Conservation (phyloP, 2,329 filamentous ascomycete genomes). For the Scedosporium dehoogii region DNA sequence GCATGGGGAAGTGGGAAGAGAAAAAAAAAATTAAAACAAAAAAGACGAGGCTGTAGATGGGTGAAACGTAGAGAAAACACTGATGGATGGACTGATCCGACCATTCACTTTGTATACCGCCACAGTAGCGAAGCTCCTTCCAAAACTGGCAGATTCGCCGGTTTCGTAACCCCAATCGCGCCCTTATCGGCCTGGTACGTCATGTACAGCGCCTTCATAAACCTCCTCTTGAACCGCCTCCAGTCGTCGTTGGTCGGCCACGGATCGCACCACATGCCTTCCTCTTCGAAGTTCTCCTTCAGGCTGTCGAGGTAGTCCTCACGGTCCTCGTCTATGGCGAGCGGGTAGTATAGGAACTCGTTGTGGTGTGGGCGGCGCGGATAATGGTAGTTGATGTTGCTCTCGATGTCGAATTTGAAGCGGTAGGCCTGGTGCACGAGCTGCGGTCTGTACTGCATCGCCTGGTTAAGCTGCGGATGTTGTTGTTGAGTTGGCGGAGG, state of each 20-base stretch:
- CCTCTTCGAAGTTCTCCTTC: slow-evolving; percentile 10
- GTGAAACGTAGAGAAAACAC: neutral
- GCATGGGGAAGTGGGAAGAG: neutral
- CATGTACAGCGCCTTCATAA: slow-evolving; percentile 19
- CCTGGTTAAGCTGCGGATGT: neutral
- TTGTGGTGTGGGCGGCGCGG: slow-evolving; percentile 31
- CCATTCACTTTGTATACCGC: slow-evolving; percentile 9
- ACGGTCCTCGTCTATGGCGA: slow-evolving; percentile 19
- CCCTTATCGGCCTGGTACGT: slow-evolving; percentile 21
- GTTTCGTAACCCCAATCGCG: slow-evolving; percentile 6
- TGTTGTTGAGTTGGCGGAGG: neutral
- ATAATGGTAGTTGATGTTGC: slow-evolving; percentile 32
- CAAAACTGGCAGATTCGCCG: slow-evolving; percentile 8
- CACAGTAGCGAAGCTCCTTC: slow-evolving; percentile 12
- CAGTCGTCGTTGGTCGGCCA: slow-evolving; percentile 31
- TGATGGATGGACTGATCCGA: no score
- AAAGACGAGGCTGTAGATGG: neutral
- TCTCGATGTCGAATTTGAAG: slow-evolving; percentile 36
- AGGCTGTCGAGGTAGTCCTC: slow-evolving; percentile 13
- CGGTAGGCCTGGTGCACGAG: slow-evolving; percentile 34
- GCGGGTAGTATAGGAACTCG: slow-evolving; percentile 26
- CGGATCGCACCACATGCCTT: slow-evolving; percentile 22
- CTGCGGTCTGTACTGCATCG: slow-evolving; percentile 16
- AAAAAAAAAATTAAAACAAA: no score
- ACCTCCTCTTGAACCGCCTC: slow-evolving; percentile 24